Evolutionary conservation across 2,329 filamentous ascomycete species (phyloP), one percentile per base, ranked within the genome.

Genomic region (Leptographium radiaticola): DNA sequence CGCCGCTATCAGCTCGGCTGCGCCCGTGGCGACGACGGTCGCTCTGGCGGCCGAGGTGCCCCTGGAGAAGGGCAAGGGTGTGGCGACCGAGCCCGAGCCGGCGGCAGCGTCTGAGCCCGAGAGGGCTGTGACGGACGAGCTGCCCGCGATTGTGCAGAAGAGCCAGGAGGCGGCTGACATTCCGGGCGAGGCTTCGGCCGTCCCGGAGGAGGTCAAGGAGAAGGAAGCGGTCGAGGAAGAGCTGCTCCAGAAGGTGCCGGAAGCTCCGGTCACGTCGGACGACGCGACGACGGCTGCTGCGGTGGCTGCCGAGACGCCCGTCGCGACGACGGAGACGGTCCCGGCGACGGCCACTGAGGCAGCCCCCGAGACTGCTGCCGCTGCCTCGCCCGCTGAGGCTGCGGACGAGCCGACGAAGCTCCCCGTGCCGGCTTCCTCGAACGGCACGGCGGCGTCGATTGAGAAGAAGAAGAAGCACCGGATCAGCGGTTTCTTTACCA

Each of bases 161-260:
- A 87, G 83, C 69, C 84, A 89, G 64, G 73, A 81, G 60, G 77
- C 82, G 64, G 84, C 84, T 20, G 68, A 78, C 52, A 72, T 75
- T 45, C 70, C 74, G 8, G 79, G 84, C n/a, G 86, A 88, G 65
- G 84, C 86, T 12, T 83, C 82, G 60, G 83, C 76, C 40, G 73
- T 81, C 55, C 70, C 79, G 34, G 73, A 77, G 44, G 84, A 85
- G 62, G 83, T 89, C 9, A 67, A 75, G 60, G 85, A 87, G 62
- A 89, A 89, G 77, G 79, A 77, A 55, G 73, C 76, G 55, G 75
- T 89, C 5, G 86, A 89, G 71, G 71, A 80, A 43, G 85, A 89
- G 70, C 75, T 89, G 52, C 77, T 84, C 66, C 71, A 75, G 12
- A 84, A 83, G 68, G 79, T 89, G 12, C 74, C 80, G 36, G 74